These are phyloP conservation scores for Kodamaea sp. DNA, from an alignment of 1,139 yeast genomes.

Conservation along the genomic window DNA sequence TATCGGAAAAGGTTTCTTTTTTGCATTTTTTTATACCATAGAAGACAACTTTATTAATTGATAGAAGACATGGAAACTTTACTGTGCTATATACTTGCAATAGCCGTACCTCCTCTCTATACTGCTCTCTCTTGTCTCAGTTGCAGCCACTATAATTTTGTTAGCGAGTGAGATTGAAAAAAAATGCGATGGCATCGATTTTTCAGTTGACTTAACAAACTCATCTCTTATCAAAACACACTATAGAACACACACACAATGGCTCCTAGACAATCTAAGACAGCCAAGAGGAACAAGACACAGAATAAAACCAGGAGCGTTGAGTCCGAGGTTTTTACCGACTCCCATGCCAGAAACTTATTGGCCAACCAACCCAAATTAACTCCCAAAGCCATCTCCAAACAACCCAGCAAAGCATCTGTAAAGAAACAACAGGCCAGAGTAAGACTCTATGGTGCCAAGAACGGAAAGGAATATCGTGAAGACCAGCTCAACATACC, in stretches of 20 bases:
- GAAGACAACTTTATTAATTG: too few relatives aligned
- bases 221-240: too few relatives aligned
- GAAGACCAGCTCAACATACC: constrained; percentile 84
- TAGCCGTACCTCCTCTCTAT: too few relatives aligned
- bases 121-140: too few relatives aligned
- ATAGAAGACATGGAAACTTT: too few relatives aligned
- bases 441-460: constrained; percentile 68
- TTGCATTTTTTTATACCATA: background rate
- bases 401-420: constrained; percentile 50
- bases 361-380: constrained; percentile 62
- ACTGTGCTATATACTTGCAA: too few relatives aligned
- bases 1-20: constrained; percentile 51
- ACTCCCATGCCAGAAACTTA: constrained; percentile 65
- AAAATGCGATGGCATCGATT: constrained; percentile 15
- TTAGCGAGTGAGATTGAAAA: constrained; percentile 1
- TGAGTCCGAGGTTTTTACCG: constrained; percentile 66
- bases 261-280: constrained; percentile 61
- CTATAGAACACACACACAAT: constrained; percentile 21
- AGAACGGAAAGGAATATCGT: constrained; percentile 63
- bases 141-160: constrained; percentile 2
- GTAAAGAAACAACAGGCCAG: constrained; percentile 68
- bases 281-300: constrained; percentile 54
- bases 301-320: constrained; percentile 59
- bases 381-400: constrained; percentile 59
- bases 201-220: constrained; percentile 4